Base-by-base conservation (phyloP, 768 basidiomycete species). In the Mycena epipterygia region DNA sequence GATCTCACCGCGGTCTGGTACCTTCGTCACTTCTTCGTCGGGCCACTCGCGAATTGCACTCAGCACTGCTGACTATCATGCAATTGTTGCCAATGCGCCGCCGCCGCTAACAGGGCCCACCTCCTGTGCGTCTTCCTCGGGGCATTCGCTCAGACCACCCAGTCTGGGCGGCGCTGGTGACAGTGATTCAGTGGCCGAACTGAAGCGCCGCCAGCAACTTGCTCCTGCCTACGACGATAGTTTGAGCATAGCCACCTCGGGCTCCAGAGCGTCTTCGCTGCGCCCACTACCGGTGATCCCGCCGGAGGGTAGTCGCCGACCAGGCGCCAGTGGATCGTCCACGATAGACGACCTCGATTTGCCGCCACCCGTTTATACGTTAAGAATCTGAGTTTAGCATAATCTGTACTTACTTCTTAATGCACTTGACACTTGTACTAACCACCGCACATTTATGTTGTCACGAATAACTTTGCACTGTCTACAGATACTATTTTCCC, bases 221-320 rank as follows among this genome's bases (percentile, higher is more conserved):
- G 65, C 61, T 5, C 65, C 62, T 2, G 39, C 61, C 4, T 48
- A 63, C 57, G 68, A 70, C 35, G 72, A 73, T 57, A 56, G 17
- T 29, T 3, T 25, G 30, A 72, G 62, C 29, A 23, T 60, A 6
- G 19, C 29, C n/a, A 27, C 62, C 2, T 27, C 71, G 37, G 59
- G 55, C 48, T 73, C 72, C 0, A 25, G 32, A 14, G 17, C 68
- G 25, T 72, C 71, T 1, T 67, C 65, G 12, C 16, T 64, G 37
- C 72, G 72, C n/a, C 72, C 68, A 12, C 29, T 73, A n/a, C 72
- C 72, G 1, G 68, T 60, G 9, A 67, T 73, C n/a, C 72, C 72
- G 13, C 0, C 35, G 33, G 66, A 19, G 35, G 5, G 23, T 11
- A n/a, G 27, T 25, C 13, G 16, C n/a, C 48, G 30, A 19, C 14